phyloP scores from a whole-genome alignment of 495 filamentous ascomycete genomes.

The Daldinia loculata region DNA sequence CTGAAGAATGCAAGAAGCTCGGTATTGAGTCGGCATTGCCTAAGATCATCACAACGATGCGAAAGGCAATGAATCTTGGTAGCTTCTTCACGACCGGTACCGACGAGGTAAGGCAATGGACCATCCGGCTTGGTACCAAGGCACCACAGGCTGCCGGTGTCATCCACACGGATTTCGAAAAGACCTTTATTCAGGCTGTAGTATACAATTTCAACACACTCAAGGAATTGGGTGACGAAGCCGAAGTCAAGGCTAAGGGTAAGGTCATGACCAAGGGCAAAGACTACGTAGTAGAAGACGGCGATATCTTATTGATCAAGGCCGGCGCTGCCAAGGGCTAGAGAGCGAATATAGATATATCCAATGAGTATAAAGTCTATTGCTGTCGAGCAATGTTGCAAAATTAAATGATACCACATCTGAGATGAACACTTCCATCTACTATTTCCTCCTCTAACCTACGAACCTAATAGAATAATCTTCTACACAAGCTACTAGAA shows the following conservation, averaged over 20 bases:
- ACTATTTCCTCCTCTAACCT: neutral
- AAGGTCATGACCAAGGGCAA: constrained; percentile 99
- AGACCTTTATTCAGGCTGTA: constrained; percentile 98
- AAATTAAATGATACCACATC: constrained; percentile 19
- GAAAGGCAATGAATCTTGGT: constrained; percentile 84
- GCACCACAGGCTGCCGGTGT: constrained; percentile 97
- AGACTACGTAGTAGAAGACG: constrained; percentile 87
- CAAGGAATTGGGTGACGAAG: constrained; percentile 88
- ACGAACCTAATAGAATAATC: neutral
- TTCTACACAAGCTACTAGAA: neutral
- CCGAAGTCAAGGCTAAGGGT: constrained; percentile 86
- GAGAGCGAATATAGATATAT: constrained; percentile 34
- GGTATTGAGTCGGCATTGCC: constrained; percentile 88
- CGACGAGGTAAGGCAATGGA: constrained; percentile 99
- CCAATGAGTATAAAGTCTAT: constrained; percentile 22
- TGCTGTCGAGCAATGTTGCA: constrained; percentile 2
- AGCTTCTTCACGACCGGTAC: constrained; percentile 98
- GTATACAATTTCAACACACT: constrained; percentile 85
- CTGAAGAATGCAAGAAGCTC: constrained; percentile 88
- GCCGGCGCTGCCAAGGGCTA: constrained; percentile 90
- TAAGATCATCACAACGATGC: constrained; percentile 95
- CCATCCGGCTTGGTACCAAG: constrained; percentile 94
- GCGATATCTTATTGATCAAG: constrained; percentile 87
- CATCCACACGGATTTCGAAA: constrained; percentile 98
- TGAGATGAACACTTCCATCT: constrained; percentile 4